phyloP scores from a whole-genome alignment of 768 basidiomycete species.

The Asterophora parasitica region DNA sequence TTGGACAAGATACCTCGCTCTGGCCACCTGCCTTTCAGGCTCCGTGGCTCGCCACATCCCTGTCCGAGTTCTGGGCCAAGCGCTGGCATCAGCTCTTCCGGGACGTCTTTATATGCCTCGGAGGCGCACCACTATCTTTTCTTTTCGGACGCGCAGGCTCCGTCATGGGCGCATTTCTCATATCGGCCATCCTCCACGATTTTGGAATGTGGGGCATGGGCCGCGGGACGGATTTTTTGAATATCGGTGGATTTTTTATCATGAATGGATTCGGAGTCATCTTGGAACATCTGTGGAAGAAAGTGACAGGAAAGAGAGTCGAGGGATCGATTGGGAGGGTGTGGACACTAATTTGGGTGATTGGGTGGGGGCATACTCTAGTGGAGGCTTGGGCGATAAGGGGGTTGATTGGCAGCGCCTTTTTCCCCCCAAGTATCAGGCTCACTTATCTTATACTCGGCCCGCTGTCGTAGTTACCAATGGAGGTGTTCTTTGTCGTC shows the following conservation, averaged over 20 bases:
- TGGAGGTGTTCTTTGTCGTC: no score
- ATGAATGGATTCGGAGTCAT: slow-evolving; percentile 50
- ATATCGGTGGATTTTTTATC: slow-evolving; percentile 49
- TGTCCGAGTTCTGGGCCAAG: slow-evolving; percentile 57
- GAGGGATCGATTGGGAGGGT: slow-evolving; percentile 43
- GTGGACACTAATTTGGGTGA: slow-evolving; percentile 48
- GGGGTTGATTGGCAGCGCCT: slow-evolving; percentile 36
- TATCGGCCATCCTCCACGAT: slow-evolving; percentile 60
- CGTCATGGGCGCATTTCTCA: slow-evolving; percentile 53
- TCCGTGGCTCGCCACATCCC: slow-evolving; percentile 54
- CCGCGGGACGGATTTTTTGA: slow-evolving; percentile 40
- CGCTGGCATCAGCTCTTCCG: slow-evolving; percentile 73
- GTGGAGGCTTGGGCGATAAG: slow-evolving; percentile 46
- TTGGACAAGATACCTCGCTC: slow-evolving; percentile 43
- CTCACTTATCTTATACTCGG: slow-evolving; percentile 28
- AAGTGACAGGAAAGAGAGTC: slow-evolving; percentile 39
- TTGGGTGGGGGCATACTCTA: slow-evolving; percentile 42
- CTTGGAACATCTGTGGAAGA: slow-evolving; percentile 44
- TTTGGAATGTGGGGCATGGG: slow-evolving; percentile 56
- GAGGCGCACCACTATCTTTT: slow-evolving; percentile 36
- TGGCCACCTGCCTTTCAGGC: slow-evolving; percentile 63
- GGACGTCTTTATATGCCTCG: slow-evolving; percentile 49
- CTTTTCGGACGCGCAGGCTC: slow-evolving; percentile 44
- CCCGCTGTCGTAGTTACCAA: slow-evolving; percentile 4
- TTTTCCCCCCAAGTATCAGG: slow-evolving; percentile 30